Conservation (phyloP, 768 basidiomycete genomes). For the Daedaleopsis nitida region DNA sequence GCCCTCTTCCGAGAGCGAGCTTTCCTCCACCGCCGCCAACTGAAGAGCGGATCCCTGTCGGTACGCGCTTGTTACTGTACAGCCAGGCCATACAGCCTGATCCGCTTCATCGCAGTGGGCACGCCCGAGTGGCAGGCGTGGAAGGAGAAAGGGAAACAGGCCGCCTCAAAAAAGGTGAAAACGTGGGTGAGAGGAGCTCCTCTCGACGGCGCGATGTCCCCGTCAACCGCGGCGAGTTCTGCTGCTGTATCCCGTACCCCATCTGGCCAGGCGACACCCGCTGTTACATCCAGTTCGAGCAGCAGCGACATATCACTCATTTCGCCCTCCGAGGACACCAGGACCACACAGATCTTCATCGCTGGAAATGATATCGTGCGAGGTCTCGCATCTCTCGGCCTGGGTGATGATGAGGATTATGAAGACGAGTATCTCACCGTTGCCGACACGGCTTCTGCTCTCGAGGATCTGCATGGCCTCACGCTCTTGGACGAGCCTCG, state of each 20-base stretch:
- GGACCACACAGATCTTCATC: not conserved
- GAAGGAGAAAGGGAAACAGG: not conserved
- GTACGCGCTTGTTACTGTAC: conserved; percentile 26
- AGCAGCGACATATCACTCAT: not conserved
- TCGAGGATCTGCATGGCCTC: not conserved
- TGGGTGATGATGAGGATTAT: not conserved
- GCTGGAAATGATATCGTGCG: not conserved
- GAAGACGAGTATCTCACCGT: not conserved
- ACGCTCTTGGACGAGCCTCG: not conserved
- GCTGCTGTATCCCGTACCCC: not conserved
- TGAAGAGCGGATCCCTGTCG: conserved; percentile 31
- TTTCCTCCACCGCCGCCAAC: conserved; percentile 30
- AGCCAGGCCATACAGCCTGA: not conserved
- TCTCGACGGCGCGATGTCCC: not conserved
- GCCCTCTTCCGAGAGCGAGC: conserved; percentile 41
- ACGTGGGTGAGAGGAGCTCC: conserved; percentile 3
- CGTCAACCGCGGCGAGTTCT: not conserved
- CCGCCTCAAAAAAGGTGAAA: not conserved
- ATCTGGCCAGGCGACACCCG: not conserved
- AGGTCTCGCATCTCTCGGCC: not conserved
- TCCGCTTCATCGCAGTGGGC: conserved; percentile 12
- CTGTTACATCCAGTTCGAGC: not conserved
- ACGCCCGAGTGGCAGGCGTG: conserved; percentile 22
- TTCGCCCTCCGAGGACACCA: not conserved
- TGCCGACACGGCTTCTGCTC: not conserved